Percentiles rank a stretch among this genome's conserved stretches.
Evolutionary conservation across 768 basidiomycete species (phyloP).

Genomic region (Mycena crocata): DNA sequence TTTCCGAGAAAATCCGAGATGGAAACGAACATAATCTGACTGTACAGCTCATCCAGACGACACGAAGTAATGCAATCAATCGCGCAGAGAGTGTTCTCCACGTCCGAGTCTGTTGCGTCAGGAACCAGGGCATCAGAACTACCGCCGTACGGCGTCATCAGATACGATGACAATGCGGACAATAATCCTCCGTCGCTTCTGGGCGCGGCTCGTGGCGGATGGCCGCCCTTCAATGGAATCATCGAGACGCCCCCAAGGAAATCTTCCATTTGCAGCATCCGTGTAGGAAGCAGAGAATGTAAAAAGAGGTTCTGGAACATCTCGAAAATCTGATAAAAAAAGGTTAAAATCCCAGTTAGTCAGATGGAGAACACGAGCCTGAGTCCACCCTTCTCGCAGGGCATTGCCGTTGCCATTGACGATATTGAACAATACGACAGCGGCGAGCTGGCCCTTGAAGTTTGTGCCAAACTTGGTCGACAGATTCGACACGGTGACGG

Average conservation of each 20-base stretch:
- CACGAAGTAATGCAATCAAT: slow-evolving; percentile 97
- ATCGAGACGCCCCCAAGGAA: slow-evolving; percentile 94
- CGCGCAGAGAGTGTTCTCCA: slow-evolving; percentile 94
- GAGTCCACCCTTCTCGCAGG: slow-evolving; percentile 94
- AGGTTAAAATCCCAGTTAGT: slow-evolving; percentile 6
- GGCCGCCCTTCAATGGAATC: slow-evolving; percentile 88
- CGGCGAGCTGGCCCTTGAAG: slow-evolving; percentile 94
- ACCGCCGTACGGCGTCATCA: slow-evolving; percentile 92
- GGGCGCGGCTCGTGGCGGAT: slow-evolving; percentile 69
- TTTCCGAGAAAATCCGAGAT: neutral
- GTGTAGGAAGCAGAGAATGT: slow-evolving; percentile 88
- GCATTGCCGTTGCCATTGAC: slow-evolving; percentile 96
- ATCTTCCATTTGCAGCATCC: slow-evolving; percentile 98
- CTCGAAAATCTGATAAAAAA: slow-evolving; percentile 83
- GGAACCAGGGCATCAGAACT: slow-evolving; percentile 83
- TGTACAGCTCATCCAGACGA: slow-evolving; percentile 93
- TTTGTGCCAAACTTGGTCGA: slow-evolving; percentile 96
- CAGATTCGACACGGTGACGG: slow-evolving; percentile 89
- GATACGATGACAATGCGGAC: slow-evolving; percentile 93
- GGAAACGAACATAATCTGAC: slow-evolving; percentile 85
- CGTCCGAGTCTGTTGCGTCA: slow-evolving; percentile 89
- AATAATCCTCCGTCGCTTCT: slow-evolving; percentile 91
- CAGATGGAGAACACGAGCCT: slow-evolving; percentile 58
- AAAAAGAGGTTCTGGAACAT: slow-evolving; percentile 98
- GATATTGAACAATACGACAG: slow-evolving; percentile 97